Conservation (phyloP, 352 stramenopile genomes). For the Globisporangium iwayamae region DNA sequence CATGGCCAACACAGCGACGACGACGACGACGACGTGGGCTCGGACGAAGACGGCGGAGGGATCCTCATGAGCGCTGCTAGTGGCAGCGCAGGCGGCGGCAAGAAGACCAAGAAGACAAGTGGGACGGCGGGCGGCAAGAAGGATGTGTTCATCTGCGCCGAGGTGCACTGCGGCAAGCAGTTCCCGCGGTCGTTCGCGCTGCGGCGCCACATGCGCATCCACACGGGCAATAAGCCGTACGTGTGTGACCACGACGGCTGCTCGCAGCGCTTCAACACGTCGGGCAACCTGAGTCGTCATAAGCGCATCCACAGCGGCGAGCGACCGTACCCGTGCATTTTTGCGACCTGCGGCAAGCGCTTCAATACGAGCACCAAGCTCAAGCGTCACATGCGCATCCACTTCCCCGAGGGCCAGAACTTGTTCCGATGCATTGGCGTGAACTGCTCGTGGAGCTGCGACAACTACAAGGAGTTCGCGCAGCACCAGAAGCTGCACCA, state of each 20-base stretch:
- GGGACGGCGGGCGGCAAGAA: conserved; percentile 24
- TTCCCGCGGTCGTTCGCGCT: conserved; percentile 84
- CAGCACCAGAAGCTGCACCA: conserved; percentile 76
- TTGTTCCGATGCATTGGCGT: conserved; percentile 67
- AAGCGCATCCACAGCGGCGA: conserved; percentile 87
- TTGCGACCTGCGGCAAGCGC: conserved; percentile 71
- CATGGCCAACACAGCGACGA: background rate
- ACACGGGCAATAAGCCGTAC: conserved; percentile 83
- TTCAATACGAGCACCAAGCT: conserved; percentile 90
- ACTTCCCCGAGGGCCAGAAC: conserved; percentile 76
- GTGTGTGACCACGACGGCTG: conserved; percentile 75
- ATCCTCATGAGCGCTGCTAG: background rate
- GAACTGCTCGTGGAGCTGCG: conserved; percentile 55
- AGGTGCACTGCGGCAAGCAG: conserved; percentile 80
- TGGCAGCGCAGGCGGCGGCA: background rate
- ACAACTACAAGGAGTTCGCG: conserved; percentile 85
- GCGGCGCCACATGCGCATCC: conserved; percentile 79
- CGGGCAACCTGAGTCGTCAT: conserved; percentile 82
- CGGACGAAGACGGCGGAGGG: background rate
- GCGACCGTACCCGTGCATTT: conserved; percentile 76
- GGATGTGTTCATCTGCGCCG: conserved; percentile 64
- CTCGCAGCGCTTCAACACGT: conserved; percentile 82
- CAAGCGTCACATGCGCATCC: conserved; percentile 85
- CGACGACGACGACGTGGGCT: background rate
- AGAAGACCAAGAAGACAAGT: conserved; percentile 33